Base-by-base conservation (phyloP, 305 asterid species). In the Vinca major region DNA sequence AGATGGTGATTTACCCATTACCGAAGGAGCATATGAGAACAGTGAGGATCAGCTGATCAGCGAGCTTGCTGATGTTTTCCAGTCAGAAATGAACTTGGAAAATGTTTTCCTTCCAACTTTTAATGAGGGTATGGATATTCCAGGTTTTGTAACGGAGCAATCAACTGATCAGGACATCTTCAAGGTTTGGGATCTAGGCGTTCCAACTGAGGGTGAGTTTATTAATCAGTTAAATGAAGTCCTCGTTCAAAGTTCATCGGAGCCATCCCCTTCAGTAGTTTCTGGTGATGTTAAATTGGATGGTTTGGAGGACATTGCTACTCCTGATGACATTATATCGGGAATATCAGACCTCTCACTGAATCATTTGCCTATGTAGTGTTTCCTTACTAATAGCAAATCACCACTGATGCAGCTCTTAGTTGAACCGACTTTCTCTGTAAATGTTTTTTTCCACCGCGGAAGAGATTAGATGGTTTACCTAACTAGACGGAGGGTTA, bases 101-200 rank as follows among this genome's bases (percentile, higher is more conserved):
- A 82, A 83, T 36, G 74, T 75, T 65, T 84, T 90, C 57, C 93
- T 73, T 67, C 90, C 90, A 33, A 71, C 92, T 1, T 86, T 82
- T 63, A 77, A 80, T 1, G 97, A 88, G 58, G 85, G 74, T 58
- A 76, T 70, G n/a, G 73, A 62, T 26, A 80, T 80, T 71, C 73
- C 78, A 71, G 78, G 75, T 69, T 61, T 55, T 66, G 68, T 72
- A 60, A 39, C 63, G 71, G 86, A 83, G 75, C 81, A 76, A 62
- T 66, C 86, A 20, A 67, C 62, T 44, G 85, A 26, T 26, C 33
- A 71, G 41, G 83, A 81, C 72, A 86, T 90, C 69, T 90, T 90
- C 86, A 84, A 82, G 88, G 74, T 80, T 47, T 88, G 96, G 97
- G 89, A 90, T 75, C 80, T 88, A 58, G 86, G 79, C 63, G 68